A percentile compares a stretch with the other conserved stretches of the same genome.
Conservation (phyloP, 306 rosid species). For the Abrus precatorius region DNA sequence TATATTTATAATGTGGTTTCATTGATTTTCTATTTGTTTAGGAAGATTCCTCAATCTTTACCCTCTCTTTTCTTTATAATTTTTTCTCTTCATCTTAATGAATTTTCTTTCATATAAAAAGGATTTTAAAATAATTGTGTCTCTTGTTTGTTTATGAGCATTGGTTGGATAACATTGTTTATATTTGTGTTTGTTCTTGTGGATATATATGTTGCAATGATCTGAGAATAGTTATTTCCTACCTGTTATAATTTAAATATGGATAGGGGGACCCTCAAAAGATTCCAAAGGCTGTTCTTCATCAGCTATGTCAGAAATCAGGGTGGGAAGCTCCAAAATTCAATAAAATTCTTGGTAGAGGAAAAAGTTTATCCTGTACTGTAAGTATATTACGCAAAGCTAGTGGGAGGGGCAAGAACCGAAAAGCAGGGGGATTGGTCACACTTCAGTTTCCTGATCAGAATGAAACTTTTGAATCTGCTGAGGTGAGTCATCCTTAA, state of each 20-base stretch:
- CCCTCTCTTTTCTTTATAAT: slow-evolving; percentile 3
- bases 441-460: slow-evolving; percentile 89
- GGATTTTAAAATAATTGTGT: slow-evolving; percentile 11
- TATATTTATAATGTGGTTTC: not conserved
- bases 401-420: slow-evolving; percentile 95
- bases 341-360: slow-evolving; percentile 73
- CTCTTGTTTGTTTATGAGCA: slow-evolving; percentile 34
- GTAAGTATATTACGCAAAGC: slow-evolving; percentile 84
- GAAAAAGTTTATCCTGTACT: slow-evolving; percentile 68
- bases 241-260: slow-evolving; percentile 31
- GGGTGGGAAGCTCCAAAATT: slow-evolving; percentile 99
- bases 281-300: slow-evolving; percentile 95
- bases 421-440: slow-evolving; percentile 91
- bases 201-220: slow-evolving; percentile 35
- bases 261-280: slow-evolving; percentile 85
- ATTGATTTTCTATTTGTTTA: slow-evolving; percentile 25
- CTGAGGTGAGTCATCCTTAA: slow-evolving; percentile 70
- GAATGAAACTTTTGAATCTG: slow-evolving; percentile 72
- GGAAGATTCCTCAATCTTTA: slow-evolving; percentile 18
- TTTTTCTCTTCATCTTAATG: slow-evolving; percentile 18
- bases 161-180: not conserved
- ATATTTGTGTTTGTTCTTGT: slow-evolving; percentile 11
- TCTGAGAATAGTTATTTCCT: slow-evolving; percentile 30
- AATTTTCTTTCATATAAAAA: slow-evolving; percentile 5
- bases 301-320: slow-evolving; percentile 92